A percentile compares a stretch with the other conserved stretches of the same genome.
Conservation (phyloP, 345 rosid genomes). For the Reutealis trisperma region DNA sequence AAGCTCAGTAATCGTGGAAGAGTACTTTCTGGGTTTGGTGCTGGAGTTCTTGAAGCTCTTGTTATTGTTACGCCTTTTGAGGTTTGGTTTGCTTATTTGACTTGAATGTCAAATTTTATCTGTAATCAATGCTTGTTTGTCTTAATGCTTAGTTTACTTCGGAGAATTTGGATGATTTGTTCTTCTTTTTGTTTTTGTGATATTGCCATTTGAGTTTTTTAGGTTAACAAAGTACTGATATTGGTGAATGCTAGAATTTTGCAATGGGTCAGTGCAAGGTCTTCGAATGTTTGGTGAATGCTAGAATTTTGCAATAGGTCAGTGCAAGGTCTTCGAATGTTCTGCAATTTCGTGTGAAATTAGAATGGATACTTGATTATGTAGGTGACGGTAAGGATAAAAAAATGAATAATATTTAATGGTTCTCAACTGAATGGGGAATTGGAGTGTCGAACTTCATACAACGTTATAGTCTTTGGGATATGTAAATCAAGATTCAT, state of each 20-base stretch:
- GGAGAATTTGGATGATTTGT: neutral
- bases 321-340: neutral
- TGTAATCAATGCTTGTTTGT: neutral
- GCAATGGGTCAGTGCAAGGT: neutral
- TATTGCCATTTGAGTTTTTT: neutral
- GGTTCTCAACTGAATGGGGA: neutral
- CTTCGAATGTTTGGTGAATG: neutral
- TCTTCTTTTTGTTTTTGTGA: neutral
- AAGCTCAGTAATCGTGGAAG: constrained; percentile 60
- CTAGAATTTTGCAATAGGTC: neutral
- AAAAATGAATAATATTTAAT: neutral
- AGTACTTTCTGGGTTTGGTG: constrained; percentile 80
- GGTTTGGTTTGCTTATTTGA: constrained; percentile 33
- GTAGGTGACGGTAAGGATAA: neutral
- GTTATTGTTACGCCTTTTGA: constrained; percentile 93
- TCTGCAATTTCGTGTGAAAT: neutral
- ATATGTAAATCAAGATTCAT: neutral
- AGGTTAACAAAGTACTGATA: neutral
- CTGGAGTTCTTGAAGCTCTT: constrained; percentile 95
- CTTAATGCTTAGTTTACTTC: neutral
- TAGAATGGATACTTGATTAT: neutral
- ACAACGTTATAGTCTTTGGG: neutral
- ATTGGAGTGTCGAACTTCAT: neutral
- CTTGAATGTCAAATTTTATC: too few relatives aligned
- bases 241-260: neutral